These are phyloP conservation scores for Phytopythium litorale DNA, from an alignment of 352 stramenopile genomes.

Conservation along the genomic window DNA sequence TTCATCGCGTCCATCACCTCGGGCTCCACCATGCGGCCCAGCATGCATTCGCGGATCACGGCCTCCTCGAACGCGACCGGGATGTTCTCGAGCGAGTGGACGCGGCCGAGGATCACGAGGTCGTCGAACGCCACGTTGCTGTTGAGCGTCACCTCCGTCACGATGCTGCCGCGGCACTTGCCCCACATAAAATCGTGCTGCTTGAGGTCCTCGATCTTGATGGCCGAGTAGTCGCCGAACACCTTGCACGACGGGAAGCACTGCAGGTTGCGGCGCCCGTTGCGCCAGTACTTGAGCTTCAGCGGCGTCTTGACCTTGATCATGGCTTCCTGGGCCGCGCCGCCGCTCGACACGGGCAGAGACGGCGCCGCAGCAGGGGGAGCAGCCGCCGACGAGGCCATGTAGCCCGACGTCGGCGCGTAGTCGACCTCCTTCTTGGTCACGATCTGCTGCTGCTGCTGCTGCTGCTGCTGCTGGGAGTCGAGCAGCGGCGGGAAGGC, in stretches of 20 bases:
- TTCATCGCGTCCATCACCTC: constrained; percentile 85
- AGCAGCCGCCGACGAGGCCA: constrained; percentile 8
- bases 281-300: constrained; percentile 89
- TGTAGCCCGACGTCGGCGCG: constrained; percentile 6
- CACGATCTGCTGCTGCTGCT: constrained; percentile 8
- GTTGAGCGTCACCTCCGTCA: constrained; percentile 82
- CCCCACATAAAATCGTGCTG: constrained; percentile 90
- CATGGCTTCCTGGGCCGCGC: constrained; percentile 66
- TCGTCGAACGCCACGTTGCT: constrained; percentile 80
- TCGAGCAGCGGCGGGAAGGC: constrained; percentile 61
- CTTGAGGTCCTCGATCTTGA: constrained; percentile 88
- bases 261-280: constrained; percentile 87
- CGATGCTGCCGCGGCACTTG: constrained; percentile 81
- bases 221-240: constrained; percentile 88
- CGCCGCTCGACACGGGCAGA: constrained; percentile 9
- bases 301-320: constrained; percentile 86
- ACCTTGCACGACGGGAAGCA: constrained; percentile 88
- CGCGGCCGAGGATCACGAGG: constrained; percentile 69
- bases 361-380: not conserved
- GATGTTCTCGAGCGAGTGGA: constrained; percentile 85
- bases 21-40: constrained; percentile 66
- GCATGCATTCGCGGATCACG: constrained; percentile 80
- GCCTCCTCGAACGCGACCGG: constrained; percentile 82
- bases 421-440: constrained; percentile 43
- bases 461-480: constrained; percentile 16